Conservation (phyloP, 257 asterid genomes). For the Coffea canephora region DNA sequence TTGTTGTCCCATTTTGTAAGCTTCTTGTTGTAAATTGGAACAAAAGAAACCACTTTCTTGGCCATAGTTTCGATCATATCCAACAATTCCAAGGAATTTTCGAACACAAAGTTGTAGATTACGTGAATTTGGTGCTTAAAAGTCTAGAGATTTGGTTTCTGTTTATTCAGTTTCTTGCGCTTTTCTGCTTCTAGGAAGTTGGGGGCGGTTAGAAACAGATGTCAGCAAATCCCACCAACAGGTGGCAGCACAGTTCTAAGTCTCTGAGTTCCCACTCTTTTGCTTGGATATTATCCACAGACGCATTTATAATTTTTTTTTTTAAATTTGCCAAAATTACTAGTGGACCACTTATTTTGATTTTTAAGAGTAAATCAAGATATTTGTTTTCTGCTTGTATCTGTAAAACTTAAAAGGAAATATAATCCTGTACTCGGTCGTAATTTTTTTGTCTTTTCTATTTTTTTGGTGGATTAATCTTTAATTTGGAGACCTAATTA, state of each 20-base stretch:
- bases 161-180: neutral
- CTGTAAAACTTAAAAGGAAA: too few relatives aligned
- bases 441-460: too few relatives aligned
- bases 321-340: too few relatives aligned
- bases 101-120: neutral
- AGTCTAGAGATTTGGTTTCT: neutral
- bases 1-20: slow-evolving; percentile 26
- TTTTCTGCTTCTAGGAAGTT: neutral
- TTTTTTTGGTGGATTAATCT: too few relatives aligned
- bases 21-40: slow-evolving; percentile 24
- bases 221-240: slow-evolving; percentile 5
- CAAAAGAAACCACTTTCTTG: slow-evolving; percentile 31
- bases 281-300: neutral
- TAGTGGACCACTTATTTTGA: too few relatives aligned
- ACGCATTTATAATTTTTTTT: too few relatives aligned
- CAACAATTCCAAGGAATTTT: neutral
- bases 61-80: slow-evolving; percentile 25
- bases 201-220: slow-evolving; percentile 14
- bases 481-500: too few relatives aligned
- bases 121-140: neutral
- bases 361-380: too few relatives aligned
- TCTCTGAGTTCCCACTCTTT: too few relatives aligned
- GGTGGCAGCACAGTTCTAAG: neutral
- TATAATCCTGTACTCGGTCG: too few relatives aligned
- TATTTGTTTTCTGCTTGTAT: too few relatives aligned